phyloP scores from a whole-genome alignment of 768 basidiomycete genomes.

The Amanita subjunquillea region DNA sequence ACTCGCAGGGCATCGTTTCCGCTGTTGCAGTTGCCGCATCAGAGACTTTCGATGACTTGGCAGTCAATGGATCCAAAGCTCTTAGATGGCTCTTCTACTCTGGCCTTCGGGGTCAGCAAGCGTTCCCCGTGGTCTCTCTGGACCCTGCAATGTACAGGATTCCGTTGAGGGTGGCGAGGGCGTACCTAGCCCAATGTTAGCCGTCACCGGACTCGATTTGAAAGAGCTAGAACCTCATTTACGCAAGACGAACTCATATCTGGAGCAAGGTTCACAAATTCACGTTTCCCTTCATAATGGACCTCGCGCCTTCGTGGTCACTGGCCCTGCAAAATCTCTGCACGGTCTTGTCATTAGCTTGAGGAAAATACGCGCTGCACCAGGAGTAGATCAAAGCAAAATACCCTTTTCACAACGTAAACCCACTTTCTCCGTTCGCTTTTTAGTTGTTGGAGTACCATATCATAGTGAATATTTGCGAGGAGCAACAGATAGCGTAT shows the following conservation, averaged over 20 bases:
- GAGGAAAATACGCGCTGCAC: slow-evolving; percentile 81
- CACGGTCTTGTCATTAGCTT: slow-evolving; percentile 90
- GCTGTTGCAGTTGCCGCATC: slow-evolving; percentile 87
- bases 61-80: slow-evolving; percentile 70
- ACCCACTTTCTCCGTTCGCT: slow-evolving; percentile 85
- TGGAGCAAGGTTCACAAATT: slow-evolving; percentile 70
- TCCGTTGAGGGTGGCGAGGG: slow-evolving; percentile 91
- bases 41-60: slow-evolving; percentile 62
- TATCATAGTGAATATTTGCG: slow-evolving; percentile 87
- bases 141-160: slow-evolving; percentile 85
- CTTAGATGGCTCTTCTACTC: slow-evolving; percentile 90
- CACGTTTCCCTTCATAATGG: slow-evolving; percentile 90
- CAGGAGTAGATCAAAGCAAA: slow-evolving; percentile 89
- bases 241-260: slow-evolving; percentile 77
- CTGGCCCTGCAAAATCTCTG: slow-evolving; percentile 84
- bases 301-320: slow-evolving; percentile 83
- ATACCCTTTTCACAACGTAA: slow-evolving; percentile 90
- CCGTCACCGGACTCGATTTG: slow-evolving; percentile 71
- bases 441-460: slow-evolving; percentile 91
- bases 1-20: slow-evolving; percentile 94
- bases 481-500: slow-evolving; percentile 65
- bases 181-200: slow-evolving; percentile 86
- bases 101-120: slow-evolving; percentile 86
- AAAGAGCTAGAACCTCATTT: slow-evolving; percentile 77
- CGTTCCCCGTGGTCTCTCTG: slow-evolving; percentile 86